These are phyloP conservation scores for Solanum piurae DNA, from an alignment of 257 asterid genomes.

Conservation along the genomic window DNA sequence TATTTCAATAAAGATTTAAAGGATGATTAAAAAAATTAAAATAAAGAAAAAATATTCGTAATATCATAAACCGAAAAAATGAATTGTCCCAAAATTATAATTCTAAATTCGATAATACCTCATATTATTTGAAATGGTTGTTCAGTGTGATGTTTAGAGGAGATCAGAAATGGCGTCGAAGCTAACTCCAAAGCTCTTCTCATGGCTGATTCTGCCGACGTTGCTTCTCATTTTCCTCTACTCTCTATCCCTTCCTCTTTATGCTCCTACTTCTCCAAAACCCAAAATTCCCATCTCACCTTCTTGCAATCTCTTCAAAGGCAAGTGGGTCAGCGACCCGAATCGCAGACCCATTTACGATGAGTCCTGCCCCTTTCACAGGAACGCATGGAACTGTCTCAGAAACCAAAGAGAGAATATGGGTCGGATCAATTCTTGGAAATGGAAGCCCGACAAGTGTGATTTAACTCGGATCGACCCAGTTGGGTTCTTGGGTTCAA, in stretches of 20 bases:
- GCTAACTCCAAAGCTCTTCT: conserved; percentile 30
- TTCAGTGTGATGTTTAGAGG: not conserved
- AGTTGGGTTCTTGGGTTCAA: conserved; percentile 41
- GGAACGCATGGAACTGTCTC: conserved; percentile 89
- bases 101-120: not conserved
- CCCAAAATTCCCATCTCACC: conserved; percentile 13
- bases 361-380: conserved; percentile 81
- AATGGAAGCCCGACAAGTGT: conserved; percentile 70
- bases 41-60: not conserved
- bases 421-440: conserved; percentile 94
- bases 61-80: too few relatives aligned
- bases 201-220: conserved; percentile 46
- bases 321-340: conserved; percentile 67
- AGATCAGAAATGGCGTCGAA: conserved; percentile 26
- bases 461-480: conserved; percentile 69
- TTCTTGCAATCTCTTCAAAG: conserved; percentile 62
- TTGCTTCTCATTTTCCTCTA: conserved; percentile 58
- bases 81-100: not conserved
- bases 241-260: conserved; percentile 46
- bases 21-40: not conserved
- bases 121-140: not conserved
- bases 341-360: conserved; percentile 61
- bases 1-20: too few relatives aligned
- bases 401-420: conserved; percentile 56
- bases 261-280: conserved; percentile 6